Evolutionary conservation across 805 yeast species (phyloP), one percentile per base, ranked within the genome.

Genomic region (Saccharomycopsis malanga): DNA sequence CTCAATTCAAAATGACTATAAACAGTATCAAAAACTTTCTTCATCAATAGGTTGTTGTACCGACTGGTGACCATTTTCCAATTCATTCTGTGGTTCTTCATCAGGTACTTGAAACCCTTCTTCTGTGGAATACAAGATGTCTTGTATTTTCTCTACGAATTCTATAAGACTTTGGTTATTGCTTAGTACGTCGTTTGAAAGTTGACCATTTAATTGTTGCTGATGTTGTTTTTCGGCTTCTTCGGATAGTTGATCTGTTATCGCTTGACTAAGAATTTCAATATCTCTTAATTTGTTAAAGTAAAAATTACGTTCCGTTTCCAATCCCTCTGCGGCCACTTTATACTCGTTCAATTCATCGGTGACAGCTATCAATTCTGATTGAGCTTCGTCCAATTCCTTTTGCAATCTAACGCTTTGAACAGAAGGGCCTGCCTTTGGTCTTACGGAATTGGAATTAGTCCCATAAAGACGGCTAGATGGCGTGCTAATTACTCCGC

Each of bases 281-380:
- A 93, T 85, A 50, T 86, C 95, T 53, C 96, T 74, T 45, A 93
- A 69, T 65, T 91, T 93, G 58, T 83, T 81, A 66, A 86, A 91
- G 63, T 93, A 93, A 58, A 91, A 87, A 62, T 86, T 84, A 53
- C 98, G 77, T 61, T 93, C 97, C 1, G 84, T 76, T 57, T 82
- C 86, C 42, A 87, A 67, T 12, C 81, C 76, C 42, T 80, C 84
- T 18, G 81, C 74, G 12, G 81, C 77, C 20, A 74, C 69, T 49
- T 71, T 72, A 54, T 74, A 73, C 53, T 81, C 86, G 14, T 69
- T 70, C 17, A 77, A 56, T 54, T 85, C 87, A 3, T 70, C 66
- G n/a, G 63, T 65, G 12, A 72, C 63, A 15, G 58, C 61, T 2
- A 59, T 57, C n/a, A 75, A 60, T 50, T 71, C 68, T 12, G 56